Percentiles rank a stretch among this genome's conserved stretches.
phyloP scores from a whole-genome alignment of 208 protist genomes.

The Endotrypanum monterogeii region DNA sequence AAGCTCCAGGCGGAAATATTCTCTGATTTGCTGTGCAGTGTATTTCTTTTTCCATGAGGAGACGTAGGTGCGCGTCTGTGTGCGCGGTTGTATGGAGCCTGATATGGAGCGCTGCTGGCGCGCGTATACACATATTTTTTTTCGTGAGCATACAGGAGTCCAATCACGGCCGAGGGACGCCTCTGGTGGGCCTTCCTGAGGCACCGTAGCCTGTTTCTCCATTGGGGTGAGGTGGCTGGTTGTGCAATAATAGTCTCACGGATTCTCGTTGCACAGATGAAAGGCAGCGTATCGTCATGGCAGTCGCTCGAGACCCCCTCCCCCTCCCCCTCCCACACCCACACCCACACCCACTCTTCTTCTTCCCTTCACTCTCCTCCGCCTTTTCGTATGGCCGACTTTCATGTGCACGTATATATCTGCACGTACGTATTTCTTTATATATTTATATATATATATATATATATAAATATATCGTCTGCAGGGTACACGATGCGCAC shows the following conservation, averaged over 20 bases:
- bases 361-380: background rate
- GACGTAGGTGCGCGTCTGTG: background rate
- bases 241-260: background rate
- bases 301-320: too few species aligned
- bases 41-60: background rate
- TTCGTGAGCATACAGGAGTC: background rate
- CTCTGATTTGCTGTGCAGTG: constrained; percentile 12
- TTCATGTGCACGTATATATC: background rate
- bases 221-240: too few species aligned
- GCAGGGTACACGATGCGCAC: background rate
- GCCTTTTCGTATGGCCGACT: background rate
- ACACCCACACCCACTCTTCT: background rate
- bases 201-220: background rate
- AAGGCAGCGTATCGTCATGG: too few species aligned
- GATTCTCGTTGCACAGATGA: too few species aligned
- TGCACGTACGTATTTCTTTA: background rate
- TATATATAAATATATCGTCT: background rate
- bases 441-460: background rate
- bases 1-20: constrained; percentile 56
- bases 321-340: too few species aligned
- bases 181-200: background rate
- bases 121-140: background rate
- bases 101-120: background rate
- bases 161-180: background rate
- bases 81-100: background rate